Percentiles rank a stretch among this genome's conserved stretches.
These are phyloP conservation scores for Berkeleyomyces rouxiae DNA, from an alignment of 2,329 filamentous ascomycete genomes.

Conservation along the genomic window DNA sequence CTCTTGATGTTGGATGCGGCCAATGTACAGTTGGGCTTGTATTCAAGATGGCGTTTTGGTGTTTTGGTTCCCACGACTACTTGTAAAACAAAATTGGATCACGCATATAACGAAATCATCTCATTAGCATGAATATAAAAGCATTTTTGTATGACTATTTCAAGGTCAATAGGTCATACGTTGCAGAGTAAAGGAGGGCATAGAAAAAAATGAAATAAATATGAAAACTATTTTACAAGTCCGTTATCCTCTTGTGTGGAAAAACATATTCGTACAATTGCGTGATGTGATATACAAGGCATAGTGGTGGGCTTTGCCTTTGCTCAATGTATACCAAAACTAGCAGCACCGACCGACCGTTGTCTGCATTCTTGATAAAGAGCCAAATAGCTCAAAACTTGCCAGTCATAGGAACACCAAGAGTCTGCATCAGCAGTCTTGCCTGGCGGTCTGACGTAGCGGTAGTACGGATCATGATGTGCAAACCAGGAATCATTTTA, in stretches of 20 bases:
- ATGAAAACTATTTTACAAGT: background rate
- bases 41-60: constrained; percentile 8
- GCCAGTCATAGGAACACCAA: constrained; percentile 36
- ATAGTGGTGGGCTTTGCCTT: background rate
- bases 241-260: background rate
- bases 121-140: no score
- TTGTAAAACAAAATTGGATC: no score
- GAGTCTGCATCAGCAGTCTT: constrained; percentile 49
- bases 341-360: background rate
- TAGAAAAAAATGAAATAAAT: background rate
- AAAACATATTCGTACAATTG: constrained; percentile 6
- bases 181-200: background rate
- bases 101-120: no score
- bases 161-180: background rate
- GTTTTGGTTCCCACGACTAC: constrained; percentile 5
- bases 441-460: constrained; percentile 76
- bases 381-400: constrained; percentile 10
- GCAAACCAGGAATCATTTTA: constrained; percentile 67
- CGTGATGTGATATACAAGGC: constrained; percentile 11
- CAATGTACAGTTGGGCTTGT: background rate
- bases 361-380: background rate
- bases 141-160: background rate
- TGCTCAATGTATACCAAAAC: background rate
- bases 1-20: background rate
- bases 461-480: constrained; percentile 70